A percentile compares a stretch with the other conserved stretches of the same genome.
These are phyloP conservation scores for Helotiales sp. DNA, from an alignment of 2,329 filamentous ascomycete species.

Conservation along the genomic window DNA sequence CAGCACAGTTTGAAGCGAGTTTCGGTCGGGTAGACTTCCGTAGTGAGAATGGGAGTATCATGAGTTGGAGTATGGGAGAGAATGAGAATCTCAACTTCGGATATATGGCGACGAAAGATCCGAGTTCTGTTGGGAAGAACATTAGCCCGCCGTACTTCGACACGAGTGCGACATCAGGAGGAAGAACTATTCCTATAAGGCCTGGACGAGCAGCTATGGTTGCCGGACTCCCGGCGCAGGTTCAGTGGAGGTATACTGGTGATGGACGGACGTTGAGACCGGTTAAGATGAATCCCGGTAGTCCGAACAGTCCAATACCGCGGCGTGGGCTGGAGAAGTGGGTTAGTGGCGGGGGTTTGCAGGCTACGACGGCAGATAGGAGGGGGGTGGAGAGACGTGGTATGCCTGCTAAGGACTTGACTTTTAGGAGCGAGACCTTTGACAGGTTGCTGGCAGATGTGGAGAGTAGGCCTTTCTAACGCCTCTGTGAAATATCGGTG, in stretches of 20 bases:
- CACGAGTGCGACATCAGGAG: neutral
- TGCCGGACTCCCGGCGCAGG: no score
- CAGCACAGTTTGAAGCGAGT: neutral
- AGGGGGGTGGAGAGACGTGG: neutral
- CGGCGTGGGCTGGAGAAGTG: neutral
- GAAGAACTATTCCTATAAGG: no score
- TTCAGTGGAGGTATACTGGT: neutral
- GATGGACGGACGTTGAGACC: neutral
- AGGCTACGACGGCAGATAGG: neutral
- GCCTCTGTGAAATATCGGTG: neutral
- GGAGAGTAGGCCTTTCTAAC: neutral
- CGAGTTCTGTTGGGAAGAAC: neutral
- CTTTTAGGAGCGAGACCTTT: neutral
- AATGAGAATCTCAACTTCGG: neutral
- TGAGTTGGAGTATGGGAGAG: neutral
- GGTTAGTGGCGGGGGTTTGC: neutral
- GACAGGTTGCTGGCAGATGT: neutral
- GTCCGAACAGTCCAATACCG: neutral
- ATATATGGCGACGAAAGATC: neutral
- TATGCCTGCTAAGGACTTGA: neutral
- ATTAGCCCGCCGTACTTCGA: neutral
- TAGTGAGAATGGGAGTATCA: neutral
- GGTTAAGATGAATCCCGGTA: neutral
- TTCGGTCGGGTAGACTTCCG: neutral
- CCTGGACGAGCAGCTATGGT: no score